Base-by-base conservation (phyloP, 2,329 filamentous ascomycete species). In the Colletotrichum noveboracense region DNA sequence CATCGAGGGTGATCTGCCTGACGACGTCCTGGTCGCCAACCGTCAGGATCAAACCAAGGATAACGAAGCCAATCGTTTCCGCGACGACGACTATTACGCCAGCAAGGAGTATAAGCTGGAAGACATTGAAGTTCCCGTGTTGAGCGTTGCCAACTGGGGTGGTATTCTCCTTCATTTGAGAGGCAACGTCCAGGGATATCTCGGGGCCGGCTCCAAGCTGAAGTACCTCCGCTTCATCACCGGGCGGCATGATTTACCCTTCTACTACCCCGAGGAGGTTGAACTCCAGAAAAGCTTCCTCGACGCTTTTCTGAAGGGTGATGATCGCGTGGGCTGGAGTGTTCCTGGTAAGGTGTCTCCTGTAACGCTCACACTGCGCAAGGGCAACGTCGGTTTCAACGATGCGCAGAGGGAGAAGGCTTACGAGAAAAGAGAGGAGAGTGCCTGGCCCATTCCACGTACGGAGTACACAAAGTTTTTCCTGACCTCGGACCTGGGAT, bases 181-280 rank as follows among this genome's bases (percentile, higher is more conserved):
- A 9, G 93, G 93, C 3, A 95, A 95, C 77, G 87, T 95, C 9
- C 88, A 93, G 79, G 93, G 93, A 0, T 95, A 89, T 72, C 84
- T 85, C 2, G 87, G 91, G 64, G 93, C 93, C 0, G 91, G 92
- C 1, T 94, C 93, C 1, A 86, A 91, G 74, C 85, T 92, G 76
- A 95, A 95, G 81, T 95, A 93, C 78, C 86, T 95, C 1, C 89
- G 93, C 8, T 91, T 94, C 81, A 93, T 94, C 79, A 92, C 90
- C 1, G 93, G 93, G 3, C 88, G 93, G 0, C 93, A 95, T 77
- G 93, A 95, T 78, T 85, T 95, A 3, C 93, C 93, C 0, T 94
- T 95, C 81, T 95, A 94, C 83, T 94, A 94, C 80, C 82, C 89
- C 2, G 91, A 94, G 64, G 91, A 94, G 77, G 93, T 94, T 0